Evolutionary conservation across 768 basidiomycete species (phyloP).

Genomic region (Tulasnella sp.): DNA sequence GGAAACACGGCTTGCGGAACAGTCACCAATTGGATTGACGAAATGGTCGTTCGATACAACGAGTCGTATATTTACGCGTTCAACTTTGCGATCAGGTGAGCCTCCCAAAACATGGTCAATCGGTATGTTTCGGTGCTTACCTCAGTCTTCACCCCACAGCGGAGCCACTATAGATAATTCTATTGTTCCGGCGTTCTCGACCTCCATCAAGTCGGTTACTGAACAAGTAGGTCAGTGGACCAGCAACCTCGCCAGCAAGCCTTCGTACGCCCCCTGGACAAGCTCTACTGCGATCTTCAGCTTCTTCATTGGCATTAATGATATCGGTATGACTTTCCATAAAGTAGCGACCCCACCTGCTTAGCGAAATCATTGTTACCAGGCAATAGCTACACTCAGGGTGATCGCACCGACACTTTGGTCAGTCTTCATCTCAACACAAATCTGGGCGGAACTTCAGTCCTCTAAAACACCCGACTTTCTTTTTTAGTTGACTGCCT

Average conservation of each 20-base stretch:
- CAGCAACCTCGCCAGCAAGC: constrained; percentile 44
- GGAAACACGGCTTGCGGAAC: constrained; percentile 32
- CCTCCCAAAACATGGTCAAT: constrained; percentile 61
- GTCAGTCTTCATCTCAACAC: constrained; percentile 44
- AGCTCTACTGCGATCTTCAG: constrained; percentile 56
- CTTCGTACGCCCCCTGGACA: constrained; percentile 53
- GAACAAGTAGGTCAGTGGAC: constrained; percentile 64
- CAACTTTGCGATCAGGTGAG: constrained; percentile 64
- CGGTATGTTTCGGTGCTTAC: constrained; percentile 41
- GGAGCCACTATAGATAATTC: constrained; percentile 17
- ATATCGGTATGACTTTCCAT: constrained; percentile 41
- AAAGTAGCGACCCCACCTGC: constrained; percentile 27
- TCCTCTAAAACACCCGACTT: constrained; percentile 27
- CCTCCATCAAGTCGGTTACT: constrained; percentile 41
- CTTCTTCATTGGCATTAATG: constrained; percentile 71
- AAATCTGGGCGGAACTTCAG: constrained; percentile 29
- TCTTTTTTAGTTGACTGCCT: constrained; percentile 38
- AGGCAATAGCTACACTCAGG: constrained; percentile 32
- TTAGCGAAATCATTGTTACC: neutral
- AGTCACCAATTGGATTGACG: constrained; percentile 57
- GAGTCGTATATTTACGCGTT: constrained; percentile 53
- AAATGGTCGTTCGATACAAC: constrained; percentile 51
- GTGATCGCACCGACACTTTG: constrained; percentile 48
- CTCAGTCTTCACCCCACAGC: neutral
- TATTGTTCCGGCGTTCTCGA: constrained; percentile 12